Evolutionary conservation across 2,329 filamentous ascomycete species (phyloP), one percentile per base, ranked within the genome.

Genomic region (Phaeosphaeriaceae sp.): DNA sequence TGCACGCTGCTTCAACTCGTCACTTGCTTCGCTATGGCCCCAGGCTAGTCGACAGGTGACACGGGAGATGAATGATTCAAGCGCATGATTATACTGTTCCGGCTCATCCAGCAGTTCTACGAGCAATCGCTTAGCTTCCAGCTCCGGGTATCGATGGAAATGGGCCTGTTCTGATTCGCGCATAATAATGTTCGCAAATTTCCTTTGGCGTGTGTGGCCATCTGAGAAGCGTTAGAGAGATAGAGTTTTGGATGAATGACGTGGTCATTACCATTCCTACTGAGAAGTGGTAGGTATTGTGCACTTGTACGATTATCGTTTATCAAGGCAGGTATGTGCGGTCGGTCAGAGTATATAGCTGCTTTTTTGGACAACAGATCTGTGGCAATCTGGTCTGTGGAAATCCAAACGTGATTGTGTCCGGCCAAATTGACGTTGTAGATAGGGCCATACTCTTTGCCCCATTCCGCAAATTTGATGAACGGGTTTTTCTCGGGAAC

Each of bases 1-100:
- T 3, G 77, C 76, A 36, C 76, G 69, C 54, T 78, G 76, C 48
- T 79, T 79, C 37, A 78, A 70, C 47, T 79, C 76, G 33, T 78
- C 76, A 26, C 74, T 75, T 7, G 72, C 73, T 43, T 74, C 70
- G 41, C 73, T 68, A 44, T 74, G 76, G 8, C 76, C 77, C 76
- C 76, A 79, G 13, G 76, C 76, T 7, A 79, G 64, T 23, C 76
- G 71, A 43, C 74, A 76, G n/a, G 76, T 79, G n/a, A 79, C 72
- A 13, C 76, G 70, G 12, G 76, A 67, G 32, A 78, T 74, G 63
- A 74, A 79, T 0, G 75, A 77, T 49, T 79, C 76, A 32, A 78
- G 60, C 1, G 67, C 67, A 46, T 76, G 69, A 37, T 78, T 77
- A 59, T 79, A 79, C 13, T 67, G 59, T 6, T 68, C 63, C 1